Evolutionary conservation across 768 basidiomycete genomes (phyloP), one percentile per base, ranked within the genome.

Genomic region (Tricholoma sp.): DNA sequence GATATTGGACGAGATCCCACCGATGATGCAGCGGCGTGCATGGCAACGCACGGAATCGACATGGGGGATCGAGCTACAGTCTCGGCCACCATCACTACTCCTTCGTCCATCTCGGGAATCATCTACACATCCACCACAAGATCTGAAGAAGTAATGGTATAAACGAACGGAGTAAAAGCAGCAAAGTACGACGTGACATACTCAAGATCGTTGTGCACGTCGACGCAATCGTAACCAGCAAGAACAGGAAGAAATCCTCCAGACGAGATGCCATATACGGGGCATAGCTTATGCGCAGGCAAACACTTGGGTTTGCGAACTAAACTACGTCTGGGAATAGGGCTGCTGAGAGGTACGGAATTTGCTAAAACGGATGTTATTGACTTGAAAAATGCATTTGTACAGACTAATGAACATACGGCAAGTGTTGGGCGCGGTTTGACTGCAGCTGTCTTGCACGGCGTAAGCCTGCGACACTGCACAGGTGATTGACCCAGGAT

Each of bases 41-140:
- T 61, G 56, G 64, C 77, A 79, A 10, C 64, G 60, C 19, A 79
- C 75, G 7, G 66, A 56, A 52, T 72, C 69, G n/a, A 75, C 75
- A 50, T 74, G 64, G n/a, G 74, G 71, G 58, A 79, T 78, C 9
- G 67, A 64, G 51, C 74, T 76, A 65, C 79, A 80, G 63, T 79
- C 78, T 39, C 74, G 61, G 1, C 77, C 78, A 7, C 67, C 68
- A n/a, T 64, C 70, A 16, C 54, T 56, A 43, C 62, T 64, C 14
- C 49, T 55, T 52, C 62, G 56, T 8, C 67, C 61, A 14, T 61
- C 57, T 34, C 50, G 39, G 2, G 41, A 16, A 9, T 50, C 55
- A 16, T 59, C 53, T 16, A 66, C 61, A 49, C 71, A 72, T 1
- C 67, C 69, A 8, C 71, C 69, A 35, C 71, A 72, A 9, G 71